phyloP scores from a whole-genome alignment of 164 flowering plant genomes.

The Houttuynia cordata region DNA sequence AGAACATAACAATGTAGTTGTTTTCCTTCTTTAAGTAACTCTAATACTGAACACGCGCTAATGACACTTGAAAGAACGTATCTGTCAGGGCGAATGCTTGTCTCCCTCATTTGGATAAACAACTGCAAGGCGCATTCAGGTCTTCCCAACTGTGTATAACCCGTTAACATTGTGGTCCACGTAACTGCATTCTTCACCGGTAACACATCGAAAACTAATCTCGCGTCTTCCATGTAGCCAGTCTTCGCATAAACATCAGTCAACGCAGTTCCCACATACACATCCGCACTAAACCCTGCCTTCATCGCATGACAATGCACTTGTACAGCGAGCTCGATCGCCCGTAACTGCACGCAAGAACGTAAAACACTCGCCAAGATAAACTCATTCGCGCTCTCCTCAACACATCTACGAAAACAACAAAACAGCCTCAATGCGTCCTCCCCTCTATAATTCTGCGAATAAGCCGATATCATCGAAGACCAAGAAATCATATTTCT shows the following conservation, averaged over 20 bases:
- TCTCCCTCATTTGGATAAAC: slow-evolving; percentile 33
- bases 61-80: slow-evolving; percentile 49
- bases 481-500: slow-evolving; percentile 49
- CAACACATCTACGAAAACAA: slow-evolving; percentile 15
- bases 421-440: slow-evolving; percentile 32
- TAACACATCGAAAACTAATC: slow-evolving; percentile 35
- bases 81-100: slow-evolving; percentile 35
- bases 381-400: slow-evolving; percentile 36
- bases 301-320: slow-evolving; percentile 34
- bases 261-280: slow-evolving; percentile 52
- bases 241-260: slow-evolving; percentile 44
- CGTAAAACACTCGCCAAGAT: slow-evolving; percentile 46
- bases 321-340: slow-evolving; percentile 20
- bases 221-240: slow-evolving; percentile 34
- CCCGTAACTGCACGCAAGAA: slow-evolving; percentile 30
- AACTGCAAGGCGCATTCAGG: slow-evolving; percentile 37
- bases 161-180: slow-evolving; percentile 60
- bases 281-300: slow-evolving; percentile 35
- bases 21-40: slow-evolving; percentile 45
- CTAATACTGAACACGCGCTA: slow-evolving; percentile 46
- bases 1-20: slow-evolving; percentile 53
- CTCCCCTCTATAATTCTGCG: slow-evolving; percentile 24
- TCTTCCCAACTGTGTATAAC: slow-evolving; percentile 37
- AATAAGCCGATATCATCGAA: slow-evolving; percentile 37
- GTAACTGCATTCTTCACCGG: slow-evolving; percentile 36